These are phyloP conservation scores for Pilaira anomala DNA, from an alignment of 192 early-diverging fungal species.

Conservation along the genomic window DNA sequence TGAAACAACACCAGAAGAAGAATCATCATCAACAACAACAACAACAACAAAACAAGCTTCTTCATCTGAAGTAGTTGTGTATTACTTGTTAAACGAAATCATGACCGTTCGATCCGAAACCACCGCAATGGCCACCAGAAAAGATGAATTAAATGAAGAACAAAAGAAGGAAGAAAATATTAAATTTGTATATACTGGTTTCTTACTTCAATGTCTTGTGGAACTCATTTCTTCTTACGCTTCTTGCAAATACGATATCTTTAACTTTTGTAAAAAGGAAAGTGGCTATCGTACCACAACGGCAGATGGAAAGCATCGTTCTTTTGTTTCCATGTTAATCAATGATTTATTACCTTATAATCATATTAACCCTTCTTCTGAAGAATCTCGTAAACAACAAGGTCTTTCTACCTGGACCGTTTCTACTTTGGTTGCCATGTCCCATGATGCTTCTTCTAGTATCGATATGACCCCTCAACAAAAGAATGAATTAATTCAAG, in stretches of 20 bases:
- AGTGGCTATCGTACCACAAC: conserved; percentile 4
- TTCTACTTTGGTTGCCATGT: conserved; percentile 60
- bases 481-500: conserved; percentile 55
- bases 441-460: conserved; percentile 35
- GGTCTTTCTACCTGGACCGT: conserved; percentile 67
- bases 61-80: conserved; percentile 21
- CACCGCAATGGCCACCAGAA: background rate
- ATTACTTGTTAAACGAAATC: conserved; percentile 29
- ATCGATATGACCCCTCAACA: conserved; percentile 49
- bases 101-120: conserved; percentile 10
- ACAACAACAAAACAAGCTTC: background rate
- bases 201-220: conserved; percentile 80
- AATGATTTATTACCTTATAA: conserved; percentile 65
- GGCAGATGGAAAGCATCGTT: conserved; percentile 42
- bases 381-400: conserved; percentile 52
- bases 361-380: conserved; percentile 39
- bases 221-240: conserved; percentile 89
- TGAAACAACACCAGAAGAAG: conserved; percentile 18
- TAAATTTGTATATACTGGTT: conserved; percentile 59
- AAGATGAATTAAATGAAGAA: conserved; percentile 15
- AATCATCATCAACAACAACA: background rate
- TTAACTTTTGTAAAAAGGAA: conserved; percentile 53
- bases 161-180: conserved; percentile 19
- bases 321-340: conserved; percentile 59
- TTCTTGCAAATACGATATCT: conserved; percentile 70